These are phyloP conservation scores for Lanmaoa pseudosensibilis DNA, from an alignment of 768 basidiomycete species.

Conservation along the genomic window DNA sequence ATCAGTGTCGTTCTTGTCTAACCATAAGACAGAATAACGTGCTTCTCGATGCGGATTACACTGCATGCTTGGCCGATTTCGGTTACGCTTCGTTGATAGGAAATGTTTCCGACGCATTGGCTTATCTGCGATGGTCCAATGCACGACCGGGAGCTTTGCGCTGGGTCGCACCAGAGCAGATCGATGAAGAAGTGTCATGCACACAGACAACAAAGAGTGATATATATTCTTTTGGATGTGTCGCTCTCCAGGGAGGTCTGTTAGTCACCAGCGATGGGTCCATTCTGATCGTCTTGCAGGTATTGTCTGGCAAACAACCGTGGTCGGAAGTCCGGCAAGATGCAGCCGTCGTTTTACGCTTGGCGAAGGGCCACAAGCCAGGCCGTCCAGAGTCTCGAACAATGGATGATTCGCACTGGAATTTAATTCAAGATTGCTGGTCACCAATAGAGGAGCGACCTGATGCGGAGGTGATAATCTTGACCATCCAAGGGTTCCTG, in stretches of 20 bases:
- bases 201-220: conserved; percentile 7
- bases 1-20: not conserved
- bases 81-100: conserved; percentile 33
- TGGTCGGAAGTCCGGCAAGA: conserved; percentile 1
- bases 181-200: conserved; percentile 21
- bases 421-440: conserved; percentile 8
- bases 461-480: not conserved
- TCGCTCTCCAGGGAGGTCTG: conserved; percentile 33
- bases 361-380: conserved; percentile 3
- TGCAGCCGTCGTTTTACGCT: not conserved
- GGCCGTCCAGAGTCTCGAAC: not conserved
- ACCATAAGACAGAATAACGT: conserved; percentile 14
- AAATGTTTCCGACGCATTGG: conserved; percentile 3
- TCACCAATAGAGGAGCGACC: not conserved
- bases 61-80: conserved; percentile 45
- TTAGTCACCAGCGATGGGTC: conserved; percentile 32
- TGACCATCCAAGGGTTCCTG: not conserved
- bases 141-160: conserved; percentile 38
- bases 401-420: conserved; percentile 3
- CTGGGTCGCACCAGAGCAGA: conserved; percentile 40
- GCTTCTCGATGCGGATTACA: conserved; percentile 19
- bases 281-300: not conserved
- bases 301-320: conserved; percentile 10
- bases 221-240: conserved; percentile 28
- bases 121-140: conserved; percentile 21